Evolutionary conservation across 2,329 filamentous ascomycete genomes (phyloP).

Genomic region (Myriosclerotinia scirpicola): DNA sequence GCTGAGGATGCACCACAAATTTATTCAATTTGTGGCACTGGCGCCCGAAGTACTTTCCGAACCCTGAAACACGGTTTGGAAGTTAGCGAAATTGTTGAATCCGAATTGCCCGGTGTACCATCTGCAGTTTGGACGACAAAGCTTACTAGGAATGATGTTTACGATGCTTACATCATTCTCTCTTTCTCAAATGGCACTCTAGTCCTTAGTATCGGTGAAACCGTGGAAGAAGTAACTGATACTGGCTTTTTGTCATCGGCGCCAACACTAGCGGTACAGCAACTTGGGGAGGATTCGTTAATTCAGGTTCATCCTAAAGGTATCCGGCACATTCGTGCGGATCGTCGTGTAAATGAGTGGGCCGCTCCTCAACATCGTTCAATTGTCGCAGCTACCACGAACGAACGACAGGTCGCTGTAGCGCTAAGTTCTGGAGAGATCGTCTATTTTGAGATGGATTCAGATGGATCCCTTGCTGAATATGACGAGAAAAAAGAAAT

Average conservation of each 20-base stretch:
- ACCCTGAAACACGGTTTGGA: constrained; percentile 90
- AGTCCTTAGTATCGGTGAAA: constrained; percentile 93
- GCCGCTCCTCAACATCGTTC: constrained; percentile 88
- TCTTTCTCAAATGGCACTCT: constrained; percentile 88
- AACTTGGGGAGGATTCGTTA: constrained; percentile 88
- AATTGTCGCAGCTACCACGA: constrained; percentile 91
- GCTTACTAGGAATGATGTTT: constrained; percentile 75
- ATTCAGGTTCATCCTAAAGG: constrained; percentile 97
- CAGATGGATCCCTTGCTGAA: constrained; percentile 85
- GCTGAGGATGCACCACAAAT: constrained; percentile 96
- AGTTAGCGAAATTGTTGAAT: constrained; percentile 94
- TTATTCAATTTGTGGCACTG: constrained; percentile 86
- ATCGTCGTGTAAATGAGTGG: constrained; percentile 86
- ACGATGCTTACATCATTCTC: constrained; percentile 92
- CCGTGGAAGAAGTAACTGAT: constrained; percentile 91
- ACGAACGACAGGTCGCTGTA: constrained; percentile 88
- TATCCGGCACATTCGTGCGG: constrained; percentile 82
- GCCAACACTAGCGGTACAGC: constrained; percentile 87
- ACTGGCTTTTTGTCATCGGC: constrained; percentile 89
- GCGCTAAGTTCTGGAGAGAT: constrained; percentile 95
- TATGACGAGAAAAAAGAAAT: constrained; percentile 95
- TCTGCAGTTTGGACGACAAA: constrained; percentile 96
- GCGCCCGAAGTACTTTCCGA: constrained; percentile 85
- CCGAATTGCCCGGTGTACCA: constrained; percentile 83
- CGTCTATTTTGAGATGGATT: constrained; percentile 96